Percentiles rank a stretch among this genome's conserved stretches.
Conservation (phyloP, 768 basidiomycete species). For the Tricholoma sp. region DNA sequence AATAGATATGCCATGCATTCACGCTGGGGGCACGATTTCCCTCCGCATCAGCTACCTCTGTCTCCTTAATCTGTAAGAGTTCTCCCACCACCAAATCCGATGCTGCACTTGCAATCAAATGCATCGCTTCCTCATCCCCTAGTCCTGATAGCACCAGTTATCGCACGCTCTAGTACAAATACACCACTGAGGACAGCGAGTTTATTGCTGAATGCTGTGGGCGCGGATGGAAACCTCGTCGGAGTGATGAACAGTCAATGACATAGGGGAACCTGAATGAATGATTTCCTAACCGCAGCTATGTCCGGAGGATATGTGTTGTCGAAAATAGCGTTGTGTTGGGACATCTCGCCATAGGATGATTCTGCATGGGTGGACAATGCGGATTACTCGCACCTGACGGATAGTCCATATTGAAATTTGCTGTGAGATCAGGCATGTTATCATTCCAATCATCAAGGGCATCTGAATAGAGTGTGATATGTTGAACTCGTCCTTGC, state of each 20-base stretch:
- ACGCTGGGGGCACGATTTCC: slow-evolving; percentile 16
- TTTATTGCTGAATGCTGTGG: slow-evolving; percentile 81
- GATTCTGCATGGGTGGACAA: slow-evolving; percentile 22
- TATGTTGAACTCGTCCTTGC: slow-evolving; percentile 56
- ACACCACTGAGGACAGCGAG: slow-evolving; percentile 84
- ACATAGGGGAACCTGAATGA: slow-evolving; percentile 91
- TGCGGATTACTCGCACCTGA: slow-evolving; percentile 21
- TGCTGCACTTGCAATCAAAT: slow-evolving; percentile 79
- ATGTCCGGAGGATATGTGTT: slow-evolving; percentile 65
- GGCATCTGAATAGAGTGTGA: slow-evolving; percentile 68
- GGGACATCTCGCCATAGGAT: slow-evolving; percentile 4
- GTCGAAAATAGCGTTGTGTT: slow-evolving; percentile 16
- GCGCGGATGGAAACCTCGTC: slow-evolving; percentile 80
- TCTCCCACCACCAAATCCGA: slow-evolving; percentile 94
- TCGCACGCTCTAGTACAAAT: slow-evolving; percentile 84
- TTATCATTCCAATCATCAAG: slow-evolving; percentile 87
- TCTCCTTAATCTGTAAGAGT: slow-evolving; percentile 72
- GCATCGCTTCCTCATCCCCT: slow-evolving; percentile 78
- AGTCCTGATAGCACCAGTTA: slow-evolving; percentile 74
- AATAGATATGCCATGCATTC: slow-evolving; percentile 71
- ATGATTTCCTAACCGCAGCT: slow-evolving; percentile 92
- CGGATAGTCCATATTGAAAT: slow-evolving; percentile 43
- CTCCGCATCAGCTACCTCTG: slow-evolving; percentile 29
- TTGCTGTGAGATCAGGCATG: slow-evolving; percentile 56
- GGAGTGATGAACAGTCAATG: slow-evolving; percentile 75